A percentile compares a stretch with the other conserved stretches of the same genome.
phyloP scores from a whole-genome alignment of 1,284 basidiomycete genomes.

The Pseudozyma hubeiensis region DNA sequence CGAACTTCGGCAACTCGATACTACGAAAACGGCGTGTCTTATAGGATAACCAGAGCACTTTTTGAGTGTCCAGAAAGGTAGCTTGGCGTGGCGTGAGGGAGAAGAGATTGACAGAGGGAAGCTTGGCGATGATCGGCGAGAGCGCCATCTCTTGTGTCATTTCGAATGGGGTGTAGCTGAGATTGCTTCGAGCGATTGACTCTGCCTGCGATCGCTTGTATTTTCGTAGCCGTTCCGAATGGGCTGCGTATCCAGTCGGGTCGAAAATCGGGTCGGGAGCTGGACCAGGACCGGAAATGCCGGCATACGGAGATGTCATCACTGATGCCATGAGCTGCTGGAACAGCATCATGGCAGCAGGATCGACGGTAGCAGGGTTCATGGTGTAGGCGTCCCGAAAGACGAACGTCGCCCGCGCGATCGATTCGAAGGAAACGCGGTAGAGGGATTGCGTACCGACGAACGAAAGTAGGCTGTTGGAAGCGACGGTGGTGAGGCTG shows the following conservation, averaged over 20 bases:
- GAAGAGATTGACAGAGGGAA: not conserved
- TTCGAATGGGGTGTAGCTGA: not conserved
- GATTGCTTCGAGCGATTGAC: constrained; percentile 1
- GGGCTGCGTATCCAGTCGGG: not conserved
- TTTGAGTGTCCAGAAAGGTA: constrained; percentile 2
- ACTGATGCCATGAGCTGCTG: not conserved
- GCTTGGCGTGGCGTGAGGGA: constrained; percentile 30
- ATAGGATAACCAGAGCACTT: constrained; percentile 3
- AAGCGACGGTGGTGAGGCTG: too few relatives aligned
- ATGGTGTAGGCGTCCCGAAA: not conserved
- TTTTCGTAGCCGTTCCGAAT: not conserved
- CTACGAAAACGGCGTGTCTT: constrained; percentile 15
- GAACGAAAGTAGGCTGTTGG: not conserved
- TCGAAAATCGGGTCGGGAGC: constrained; percentile 2
- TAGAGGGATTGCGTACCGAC: not conserved
- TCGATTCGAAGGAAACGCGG: too few relatives aligned
- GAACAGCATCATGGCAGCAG: not conserved
- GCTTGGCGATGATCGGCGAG: not conserved
- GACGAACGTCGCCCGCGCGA: not conserved
- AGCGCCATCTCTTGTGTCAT: constrained; percentile 4
- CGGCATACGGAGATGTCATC: not conserved
- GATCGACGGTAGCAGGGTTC: not conserved
- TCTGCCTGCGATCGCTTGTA: constrained; percentile 1
- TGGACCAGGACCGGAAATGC: too few relatives aligned
- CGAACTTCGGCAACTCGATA: constrained; percentile 20